phyloP scores from a whole-genome alignment of 2,329 filamentous ascomycete genomes.

The Calonectria hawksworthii region DNA sequence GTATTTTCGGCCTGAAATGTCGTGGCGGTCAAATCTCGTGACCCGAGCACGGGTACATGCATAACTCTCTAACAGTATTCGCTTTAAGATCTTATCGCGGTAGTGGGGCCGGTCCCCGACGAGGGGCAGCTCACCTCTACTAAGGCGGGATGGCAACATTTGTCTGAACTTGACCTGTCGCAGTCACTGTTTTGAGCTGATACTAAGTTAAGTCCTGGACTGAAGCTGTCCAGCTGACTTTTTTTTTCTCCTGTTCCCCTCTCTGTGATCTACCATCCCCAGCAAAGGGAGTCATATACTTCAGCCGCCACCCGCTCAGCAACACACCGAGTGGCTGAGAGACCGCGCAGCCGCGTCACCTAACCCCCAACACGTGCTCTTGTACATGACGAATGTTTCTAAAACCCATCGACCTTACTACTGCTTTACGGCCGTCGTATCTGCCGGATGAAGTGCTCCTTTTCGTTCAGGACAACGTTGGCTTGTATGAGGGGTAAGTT shows the following conservation, averaged over 20 bases:
- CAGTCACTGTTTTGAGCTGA: constrained; percentile 1
- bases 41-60: constrained; percentile 32
- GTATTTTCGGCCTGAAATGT: constrained; percentile 42
- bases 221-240: neutral
- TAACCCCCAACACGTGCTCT: constrained; percentile 20
- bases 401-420: constrained; percentile 95
- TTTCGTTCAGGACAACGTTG: constrained; percentile 97
- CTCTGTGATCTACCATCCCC: neutral
- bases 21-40: constrained; percentile 47
- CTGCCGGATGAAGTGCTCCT: constrained; percentile 94
- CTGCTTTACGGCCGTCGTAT: constrained; percentile 92
- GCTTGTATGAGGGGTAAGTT: constrained; percentile 94
- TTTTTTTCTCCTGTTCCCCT: neutral
- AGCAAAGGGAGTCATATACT: neutral
- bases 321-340: neutral
- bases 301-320: constrained; percentile 16
- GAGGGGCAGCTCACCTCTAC: constrained; percentile 32
- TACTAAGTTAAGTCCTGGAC: constrained; percentile 14
- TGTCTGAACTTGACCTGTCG: constrained; percentile 15
- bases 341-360: constrained; percentile 8
- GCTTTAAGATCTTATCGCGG: constrained; percentile 28
- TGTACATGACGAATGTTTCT: constrained; percentile 90
- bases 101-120: constrained; percentile 35
- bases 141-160: constrained; percentile 30
- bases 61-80: constrained; percentile 6